Evolutionary conservation across 805 yeast genomes (phyloP).

Genomic region (Teunomyces lycoperdinae): DNA sequence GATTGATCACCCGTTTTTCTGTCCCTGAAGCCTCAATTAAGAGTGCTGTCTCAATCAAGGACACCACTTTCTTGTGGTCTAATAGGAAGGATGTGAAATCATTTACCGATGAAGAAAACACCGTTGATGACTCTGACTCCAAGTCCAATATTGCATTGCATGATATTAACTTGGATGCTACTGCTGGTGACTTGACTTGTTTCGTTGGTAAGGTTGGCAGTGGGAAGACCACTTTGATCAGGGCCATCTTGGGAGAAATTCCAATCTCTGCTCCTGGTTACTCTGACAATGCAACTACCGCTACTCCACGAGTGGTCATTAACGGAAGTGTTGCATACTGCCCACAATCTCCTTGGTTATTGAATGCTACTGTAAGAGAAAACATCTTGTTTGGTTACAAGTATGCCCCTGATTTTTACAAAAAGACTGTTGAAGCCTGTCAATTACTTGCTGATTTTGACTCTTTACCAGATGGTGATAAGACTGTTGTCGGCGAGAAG

Average conservation of each 20-base stretch:
- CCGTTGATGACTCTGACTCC: slow-evolving; percentile 13
- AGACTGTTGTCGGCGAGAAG: slow-evolving; percentile 43
- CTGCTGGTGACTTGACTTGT: slow-evolving; percentile 36
- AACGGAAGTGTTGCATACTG: slow-evolving; percentile 39
- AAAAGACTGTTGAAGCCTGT: slow-evolving; percentile 35
- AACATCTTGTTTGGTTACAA: slow-evolving; percentile 37
- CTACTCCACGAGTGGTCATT: slow-evolving; percentile 14
- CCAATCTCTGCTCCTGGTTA: slow-evolving; percentile 8
- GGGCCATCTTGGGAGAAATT: slow-evolving; percentile 34
- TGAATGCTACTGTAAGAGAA: slow-evolving; percentile 39
- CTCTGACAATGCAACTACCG: slow-evolving; percentile 6
- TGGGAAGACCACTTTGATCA: slow-evolving; percentile 38
- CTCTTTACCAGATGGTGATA: slow-evolving; percentile 39
- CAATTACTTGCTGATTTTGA: slow-evolving; percentile 33
- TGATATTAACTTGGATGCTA: slow-evolving; percentile 31
- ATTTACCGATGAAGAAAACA: slow-evolving; percentile 16
- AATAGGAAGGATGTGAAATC: slow-evolving; percentile 7
- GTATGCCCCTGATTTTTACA: slow-evolving; percentile 29
- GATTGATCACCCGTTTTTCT: slow-evolving; percentile 12
- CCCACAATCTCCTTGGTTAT: slow-evolving; percentile 41
- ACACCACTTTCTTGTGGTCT: slow-evolving; percentile 36
- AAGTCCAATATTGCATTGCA: slow-evolving; percentile 26
- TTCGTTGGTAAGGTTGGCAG: slow-evolving; percentile 42
- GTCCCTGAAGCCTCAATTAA: slow-evolving; percentile 16
- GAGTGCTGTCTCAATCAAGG: slow-evolving; percentile 20